Base-by-base conservation (phyloP, 768 basidiomycete genomes). In the Tremella mesenterica region DNA sequence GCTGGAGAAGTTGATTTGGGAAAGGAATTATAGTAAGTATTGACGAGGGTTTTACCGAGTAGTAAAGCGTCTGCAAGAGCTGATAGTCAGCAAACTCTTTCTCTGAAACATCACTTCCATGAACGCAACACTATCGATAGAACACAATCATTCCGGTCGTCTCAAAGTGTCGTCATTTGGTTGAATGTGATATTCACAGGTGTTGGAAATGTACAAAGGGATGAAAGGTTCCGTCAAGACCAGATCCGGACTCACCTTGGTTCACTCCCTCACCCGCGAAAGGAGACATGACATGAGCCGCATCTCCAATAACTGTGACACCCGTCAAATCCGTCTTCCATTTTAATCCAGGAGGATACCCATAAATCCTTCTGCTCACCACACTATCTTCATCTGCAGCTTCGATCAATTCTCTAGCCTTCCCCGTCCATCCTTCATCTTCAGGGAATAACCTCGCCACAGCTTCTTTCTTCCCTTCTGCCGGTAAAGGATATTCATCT, bases 211-310 rank as follows among this genome's bases (percentile, higher is more conserved):
- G n/a, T n/a, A n/a, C n/a, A n/a, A n/a, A n/a, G n/a, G n/a, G n/a
- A n/a, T n/a, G n/a, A n/a, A n/a, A n/a, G n/a, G n/a, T n/a, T n/a
- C n/a, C n/a, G n/a, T n/a, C n/a, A n/a, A n/a, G n/a, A n/a, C n/a
- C n/a, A 36, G 34, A 18, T 18, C 18, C 34, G 18, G 34, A 18
- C 34, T 36, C 12, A 36, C 34, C 34, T 36, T 36, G 34, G 50
- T 77, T 76, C 47, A 69, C 75, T 8, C 76, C 75, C 18, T 73
- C 72, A 3, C 76, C 75, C 0, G 67, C 71, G 52, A 75, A 75
- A 1, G 74, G 75, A 1, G 64, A 54, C 74, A 76, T 74, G 4
- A 73, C 54, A 52, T 77, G 75, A 6, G 75, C 75, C 1, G 75
- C 74, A 36, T 76, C 76, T n/a, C 75, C 75, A 28, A 61, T 61